phyloP scores from a whole-genome alignment of 768 basidiomycete genomes.

The Podaxis sp. region DNA sequence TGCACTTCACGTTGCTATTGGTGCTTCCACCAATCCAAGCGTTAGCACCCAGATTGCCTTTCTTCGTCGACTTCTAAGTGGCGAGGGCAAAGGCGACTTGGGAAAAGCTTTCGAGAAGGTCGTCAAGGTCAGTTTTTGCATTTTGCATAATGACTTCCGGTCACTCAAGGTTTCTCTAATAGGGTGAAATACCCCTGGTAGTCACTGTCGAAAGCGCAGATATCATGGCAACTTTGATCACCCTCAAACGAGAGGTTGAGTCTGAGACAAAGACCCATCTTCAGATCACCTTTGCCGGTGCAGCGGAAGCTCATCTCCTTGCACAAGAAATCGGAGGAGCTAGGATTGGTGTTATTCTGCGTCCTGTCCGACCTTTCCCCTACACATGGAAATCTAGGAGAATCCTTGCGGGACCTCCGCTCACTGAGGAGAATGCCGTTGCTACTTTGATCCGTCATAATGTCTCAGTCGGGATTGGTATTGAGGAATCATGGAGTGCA shows the following conservation, averaged over 20 bases:
- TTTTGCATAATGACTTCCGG: background rate
- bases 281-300: constrained; percentile 50
- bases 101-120: constrained; percentile 39
- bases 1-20: constrained; percentile 60
- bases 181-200: constrained; percentile 60
- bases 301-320: constrained; percentile 64
- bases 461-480: constrained; percentile 66
- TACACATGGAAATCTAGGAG: constrained; percentile 57
- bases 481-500: constrained; percentile 50
- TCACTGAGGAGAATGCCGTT: constrained; percentile 48
- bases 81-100: constrained; percentile 33
- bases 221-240: constrained; percentile 59
- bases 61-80: constrained; percentile 47
- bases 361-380: constrained; percentile 68
- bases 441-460: constrained; percentile 54
- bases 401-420: constrained; percentile 42
- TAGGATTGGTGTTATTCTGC: constrained; percentile 65
- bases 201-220: constrained; percentile 63
- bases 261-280: constrained; percentile 32
- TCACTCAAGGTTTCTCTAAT: background rate
- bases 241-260: constrained; percentile 62
- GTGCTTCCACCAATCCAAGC: constrained; percentile 35
- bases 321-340: constrained; percentile 69
- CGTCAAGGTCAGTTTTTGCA: constrained; percentile 31
- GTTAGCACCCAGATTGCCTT: constrained; percentile 66